Percentiles rank a stretch among this genome's conserved stretches.
phyloP scores from a whole-genome alignment of 768 basidiomycete genomes.

The Exidia glandulosa region DNA sequence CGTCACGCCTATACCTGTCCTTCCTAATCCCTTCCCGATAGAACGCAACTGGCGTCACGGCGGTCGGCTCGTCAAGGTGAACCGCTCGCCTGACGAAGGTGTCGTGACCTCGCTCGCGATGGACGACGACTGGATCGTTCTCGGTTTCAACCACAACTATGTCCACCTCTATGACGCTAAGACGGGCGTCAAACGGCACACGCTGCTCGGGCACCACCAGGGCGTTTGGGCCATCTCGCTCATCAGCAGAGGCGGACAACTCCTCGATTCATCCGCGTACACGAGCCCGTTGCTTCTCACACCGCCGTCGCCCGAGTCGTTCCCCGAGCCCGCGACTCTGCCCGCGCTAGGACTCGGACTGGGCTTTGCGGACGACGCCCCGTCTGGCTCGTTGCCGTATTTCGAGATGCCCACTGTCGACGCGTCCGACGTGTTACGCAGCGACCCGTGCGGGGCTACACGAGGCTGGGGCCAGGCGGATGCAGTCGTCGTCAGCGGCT shows the following conservation, averaged over 20 bases:
- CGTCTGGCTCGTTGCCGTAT: conserved; percentile 7
- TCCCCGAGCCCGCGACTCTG: not conserved
- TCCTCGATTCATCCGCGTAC: not conserved
- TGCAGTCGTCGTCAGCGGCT: conserved; percentile 78
- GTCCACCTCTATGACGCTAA: conserved; percentile 77
- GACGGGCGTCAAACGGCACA: conserved; percentile 65
- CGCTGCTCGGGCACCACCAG: conserved; percentile 70
- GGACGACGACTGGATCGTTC: conserved; percentile 73
- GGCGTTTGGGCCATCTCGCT: conserved; percentile 93
- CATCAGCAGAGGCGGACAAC: conserved; percentile 50
- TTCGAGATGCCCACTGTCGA: conserved; percentile 8
- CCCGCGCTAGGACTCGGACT: not conserved
- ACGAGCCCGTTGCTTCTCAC: not conserved
- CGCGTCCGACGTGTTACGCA: conserved; percentile 24
- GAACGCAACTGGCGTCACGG: not conserved
- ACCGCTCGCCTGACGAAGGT: conserved; percentile 32
- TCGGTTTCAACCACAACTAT: conserved; percentile 76
- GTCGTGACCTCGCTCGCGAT: conserved; percentile 84
- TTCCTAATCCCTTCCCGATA: not conserved
- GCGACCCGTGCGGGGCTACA: conserved; percentile 51
- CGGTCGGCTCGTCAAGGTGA: not conserved
- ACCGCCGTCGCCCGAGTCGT: not conserved
- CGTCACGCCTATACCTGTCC: not conserved
- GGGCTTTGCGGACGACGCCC: conserved; percentile 9
- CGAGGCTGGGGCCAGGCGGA: conserved; percentile 85